phyloP scores from a whole-genome alignment of 768 basidiomycete genomes.

The Tylopilus sp. region DNA sequence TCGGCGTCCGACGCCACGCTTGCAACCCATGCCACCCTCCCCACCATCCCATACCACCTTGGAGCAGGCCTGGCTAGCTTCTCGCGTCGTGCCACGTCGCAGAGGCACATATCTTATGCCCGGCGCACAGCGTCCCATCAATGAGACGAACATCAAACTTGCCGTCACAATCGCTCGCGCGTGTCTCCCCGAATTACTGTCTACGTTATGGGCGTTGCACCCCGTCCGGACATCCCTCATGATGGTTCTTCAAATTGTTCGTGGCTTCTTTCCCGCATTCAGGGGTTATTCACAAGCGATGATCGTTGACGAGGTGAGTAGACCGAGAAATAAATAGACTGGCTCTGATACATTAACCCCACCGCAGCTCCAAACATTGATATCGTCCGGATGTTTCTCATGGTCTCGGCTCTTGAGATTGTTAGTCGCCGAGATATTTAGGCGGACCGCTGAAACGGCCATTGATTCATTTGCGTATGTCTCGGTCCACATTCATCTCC shows the following conservation, averaged over 20 bases:
- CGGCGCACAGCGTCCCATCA: conserved; percentile 68
- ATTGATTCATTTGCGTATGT: conserved; percentile 76
- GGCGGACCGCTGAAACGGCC: conserved; percentile 60
- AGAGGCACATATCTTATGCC: conserved; percentile 50
- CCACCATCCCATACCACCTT: conserved; percentile 13
- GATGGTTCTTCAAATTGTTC: conserved; percentile 64
- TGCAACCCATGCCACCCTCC: neutral
- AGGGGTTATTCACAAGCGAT: conserved; percentile 84
- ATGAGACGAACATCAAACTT: conserved; percentile 49
- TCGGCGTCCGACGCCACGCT: conserved; percentile 9
- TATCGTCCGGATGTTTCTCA: conserved; percentile 69
- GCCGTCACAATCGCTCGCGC: conserved; percentile 53
- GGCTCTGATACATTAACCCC: neutral
- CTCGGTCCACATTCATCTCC: conserved; percentile 13
- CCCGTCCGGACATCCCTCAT: conserved; percentile 69
- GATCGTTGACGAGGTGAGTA: conserved; percentile 76
- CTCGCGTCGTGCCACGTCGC: conserved; percentile 47
- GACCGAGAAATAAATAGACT: conserved; percentile 10
- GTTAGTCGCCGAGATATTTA: conserved; percentile 57
- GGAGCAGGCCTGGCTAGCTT: conserved; percentile 55
- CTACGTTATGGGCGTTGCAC: conserved; percentile 51
- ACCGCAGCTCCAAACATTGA: conserved; percentile 60
- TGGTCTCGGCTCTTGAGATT: conserved; percentile 62
- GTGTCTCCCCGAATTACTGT: conserved; percentile 55
- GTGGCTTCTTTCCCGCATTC: conserved; percentile 78